Evolutionary conservation across 495 filamentous ascomycete genomes (phyloP).

Genomic region (Xylaria telfairii): DNA sequence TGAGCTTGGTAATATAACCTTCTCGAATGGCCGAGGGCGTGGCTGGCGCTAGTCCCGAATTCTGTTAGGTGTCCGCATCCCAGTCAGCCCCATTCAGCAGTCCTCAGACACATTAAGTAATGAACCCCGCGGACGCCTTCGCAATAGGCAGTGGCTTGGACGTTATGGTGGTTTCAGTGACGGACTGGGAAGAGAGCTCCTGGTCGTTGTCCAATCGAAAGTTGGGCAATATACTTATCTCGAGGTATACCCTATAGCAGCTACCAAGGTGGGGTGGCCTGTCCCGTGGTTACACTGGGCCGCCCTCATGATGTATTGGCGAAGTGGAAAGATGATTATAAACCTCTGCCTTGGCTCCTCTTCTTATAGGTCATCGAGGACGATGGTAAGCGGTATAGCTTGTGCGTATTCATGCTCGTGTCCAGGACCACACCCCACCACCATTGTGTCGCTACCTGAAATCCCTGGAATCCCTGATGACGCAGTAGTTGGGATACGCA

Average conservation of each 20-base stretch:
- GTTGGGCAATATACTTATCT: background rate
- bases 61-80: background rate
- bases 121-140: background rate
- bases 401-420: background rate
- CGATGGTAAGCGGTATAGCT: background rate
- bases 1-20: background rate
- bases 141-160: background rate
- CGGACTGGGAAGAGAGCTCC: background rate
- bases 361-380: conserved; percentile 11
- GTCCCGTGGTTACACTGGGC: conserved; percentile 20
- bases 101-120: background rate
- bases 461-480: background rate
- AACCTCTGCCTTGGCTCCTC: conserved; percentile 9
- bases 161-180: background rate
- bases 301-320: conserved; percentile 3
- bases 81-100: background rate
- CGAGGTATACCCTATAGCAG: background rate
- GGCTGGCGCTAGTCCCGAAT: background rate
- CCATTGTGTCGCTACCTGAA: conserved; percentile 7
- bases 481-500: background rate
- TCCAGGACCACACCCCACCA: conserved; percentile 5
- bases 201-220: background rate
- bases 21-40: background rate
- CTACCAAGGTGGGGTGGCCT: background rate
- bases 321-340: background rate